These are phyloP conservation scores for Botrytis tulipae DNA, from an alignment of 2,329 filamentous ascomycete species.

Conservation along the genomic window DNA sequence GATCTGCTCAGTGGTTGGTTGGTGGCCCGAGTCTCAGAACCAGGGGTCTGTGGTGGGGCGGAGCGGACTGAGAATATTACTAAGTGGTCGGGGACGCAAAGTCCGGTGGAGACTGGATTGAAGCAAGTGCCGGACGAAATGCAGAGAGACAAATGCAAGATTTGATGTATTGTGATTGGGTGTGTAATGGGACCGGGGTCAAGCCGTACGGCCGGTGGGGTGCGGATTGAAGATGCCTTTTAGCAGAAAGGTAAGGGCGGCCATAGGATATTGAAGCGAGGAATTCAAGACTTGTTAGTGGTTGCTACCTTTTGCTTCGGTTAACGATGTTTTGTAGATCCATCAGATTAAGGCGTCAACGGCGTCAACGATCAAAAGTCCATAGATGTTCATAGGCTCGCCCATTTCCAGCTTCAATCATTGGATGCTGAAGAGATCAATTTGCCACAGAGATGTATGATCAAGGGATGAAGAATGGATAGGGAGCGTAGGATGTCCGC, in stretches of 20 bases:
- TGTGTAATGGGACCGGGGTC: constrained; percentile 20
- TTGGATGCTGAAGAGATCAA: neutral
- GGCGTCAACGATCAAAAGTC: neutral
- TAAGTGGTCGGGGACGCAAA: neutral
- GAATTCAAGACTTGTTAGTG: neutral
- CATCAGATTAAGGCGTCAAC: constrained; percentile 9
- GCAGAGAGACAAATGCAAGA: constrained; percentile 3
- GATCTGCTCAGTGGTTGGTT: neutral
- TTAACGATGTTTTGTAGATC: neutral
- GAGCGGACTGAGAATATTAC: neutral
- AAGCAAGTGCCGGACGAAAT: constrained; percentile 12
- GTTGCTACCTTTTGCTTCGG: neutral
- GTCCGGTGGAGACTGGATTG: neutral
- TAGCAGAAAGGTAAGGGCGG: constrained; percentile 2
- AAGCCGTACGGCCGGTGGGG: constrained; percentile 15
- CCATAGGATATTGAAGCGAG: constrained; percentile 14
- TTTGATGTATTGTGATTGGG: constrained; percentile 11
- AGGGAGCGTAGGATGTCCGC: neutral
- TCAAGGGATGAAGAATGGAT: neutral
- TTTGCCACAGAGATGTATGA: neutral
- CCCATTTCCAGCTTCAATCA: neutral
- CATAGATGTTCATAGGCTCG: neutral
- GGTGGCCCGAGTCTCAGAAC: neutral
- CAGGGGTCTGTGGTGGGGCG: constrained; percentile 5
- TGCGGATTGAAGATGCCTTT: neutral